Conservation (phyloP, 352 stramenopile species). For the Globisporangium cederbergense region DNA sequence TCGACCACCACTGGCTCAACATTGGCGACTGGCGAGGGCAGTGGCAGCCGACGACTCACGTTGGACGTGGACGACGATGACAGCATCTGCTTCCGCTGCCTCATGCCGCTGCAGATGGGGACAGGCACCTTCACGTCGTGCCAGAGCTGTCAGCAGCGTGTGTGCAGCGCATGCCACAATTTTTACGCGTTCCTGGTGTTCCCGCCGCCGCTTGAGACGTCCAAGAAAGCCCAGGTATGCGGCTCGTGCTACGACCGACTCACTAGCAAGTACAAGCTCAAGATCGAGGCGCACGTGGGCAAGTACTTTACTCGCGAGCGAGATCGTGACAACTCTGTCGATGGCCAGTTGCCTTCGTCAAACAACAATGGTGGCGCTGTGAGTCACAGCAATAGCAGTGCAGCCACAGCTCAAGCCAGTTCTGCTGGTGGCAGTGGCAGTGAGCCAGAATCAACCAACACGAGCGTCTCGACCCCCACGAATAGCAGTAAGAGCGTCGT, state of each 20-base stretch:
- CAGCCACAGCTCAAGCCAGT: neutral
- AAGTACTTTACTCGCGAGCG: constrained; percentile 66
- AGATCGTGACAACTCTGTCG: constrained; percentile 13
- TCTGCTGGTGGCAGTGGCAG: constrained; percentile 6
- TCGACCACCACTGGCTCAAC: constrained; percentile 15
- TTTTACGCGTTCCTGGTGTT: constrained; percentile 75
- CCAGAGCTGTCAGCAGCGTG: constrained; percentile 62
- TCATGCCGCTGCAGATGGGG: constrained; percentile 27
- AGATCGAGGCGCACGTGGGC: constrained; percentile 59
- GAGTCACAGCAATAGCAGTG: constrained; percentile 2
- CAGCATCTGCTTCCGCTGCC: constrained; percentile 62
- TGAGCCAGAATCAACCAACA: constrained; percentile 13
- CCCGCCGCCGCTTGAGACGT: constrained; percentile 54
- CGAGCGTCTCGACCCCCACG: constrained; percentile 1
- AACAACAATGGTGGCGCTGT: neutral
- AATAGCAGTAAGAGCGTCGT: constrained; percentile 17
- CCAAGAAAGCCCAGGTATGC: constrained; percentile 64
- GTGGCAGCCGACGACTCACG: neutral
- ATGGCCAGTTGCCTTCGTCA: neutral
- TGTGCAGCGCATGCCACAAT: constrained; percentile 50
- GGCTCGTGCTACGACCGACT: constrained; percentile 63
- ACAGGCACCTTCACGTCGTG: constrained; percentile 15
- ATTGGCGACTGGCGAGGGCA: constrained; percentile 5
- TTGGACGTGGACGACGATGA: constrained; percentile 47
- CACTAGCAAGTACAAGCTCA: constrained; percentile 61